These are phyloP conservation scores for Dimargaris verticillata DNA, from an alignment of 192 early-diverging fungal genomes.

Conservation along the genomic window DNA sequence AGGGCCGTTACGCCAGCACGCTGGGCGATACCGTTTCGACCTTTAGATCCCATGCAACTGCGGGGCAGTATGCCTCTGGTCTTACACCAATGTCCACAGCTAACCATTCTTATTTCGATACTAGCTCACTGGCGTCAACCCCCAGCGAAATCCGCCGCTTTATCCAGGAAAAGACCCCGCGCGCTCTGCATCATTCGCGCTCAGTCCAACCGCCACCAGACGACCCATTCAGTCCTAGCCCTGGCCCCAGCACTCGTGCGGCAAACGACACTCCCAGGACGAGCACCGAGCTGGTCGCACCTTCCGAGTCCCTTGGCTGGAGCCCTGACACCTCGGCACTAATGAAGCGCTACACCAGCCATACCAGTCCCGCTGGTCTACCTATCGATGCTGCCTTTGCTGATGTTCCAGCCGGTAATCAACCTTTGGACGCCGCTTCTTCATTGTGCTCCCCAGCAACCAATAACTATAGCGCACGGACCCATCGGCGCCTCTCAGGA, in stretches of 20 bases:
- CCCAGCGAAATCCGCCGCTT: slow-evolving; percentile 5
- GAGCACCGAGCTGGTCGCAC: too few relatives aligned
- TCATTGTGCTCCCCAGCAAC: neutral
- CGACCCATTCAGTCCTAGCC: too few relatives aligned
- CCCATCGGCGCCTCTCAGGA: neutral
- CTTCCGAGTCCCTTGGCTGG: neutral
- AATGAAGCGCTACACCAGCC: neutral
- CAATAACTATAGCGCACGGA: neutral
- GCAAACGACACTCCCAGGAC: neutral
- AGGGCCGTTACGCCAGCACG: neutral
- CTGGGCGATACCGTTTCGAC: neutral
- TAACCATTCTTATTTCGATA: neutral
- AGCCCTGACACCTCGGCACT: neutral
- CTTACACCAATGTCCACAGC: too few relatives aligned
- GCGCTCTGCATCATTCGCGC: too few relatives aligned
- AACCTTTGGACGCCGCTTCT: too few relatives aligned
- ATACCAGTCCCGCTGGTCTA: neutral
- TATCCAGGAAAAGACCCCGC: neutral
- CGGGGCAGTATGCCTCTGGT: too few relatives aligned
- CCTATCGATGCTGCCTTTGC: neutral
- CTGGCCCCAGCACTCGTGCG: neutral
- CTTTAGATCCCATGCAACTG: too few relatives aligned
- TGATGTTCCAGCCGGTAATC: neutral
- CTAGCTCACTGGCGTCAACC: neutral
- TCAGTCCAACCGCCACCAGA: too few relatives aligned